These are phyloP conservation scores for Rosa chinensis DNA, from an alignment of 306 rosid species.

Conservation along the genomic window DNA sequence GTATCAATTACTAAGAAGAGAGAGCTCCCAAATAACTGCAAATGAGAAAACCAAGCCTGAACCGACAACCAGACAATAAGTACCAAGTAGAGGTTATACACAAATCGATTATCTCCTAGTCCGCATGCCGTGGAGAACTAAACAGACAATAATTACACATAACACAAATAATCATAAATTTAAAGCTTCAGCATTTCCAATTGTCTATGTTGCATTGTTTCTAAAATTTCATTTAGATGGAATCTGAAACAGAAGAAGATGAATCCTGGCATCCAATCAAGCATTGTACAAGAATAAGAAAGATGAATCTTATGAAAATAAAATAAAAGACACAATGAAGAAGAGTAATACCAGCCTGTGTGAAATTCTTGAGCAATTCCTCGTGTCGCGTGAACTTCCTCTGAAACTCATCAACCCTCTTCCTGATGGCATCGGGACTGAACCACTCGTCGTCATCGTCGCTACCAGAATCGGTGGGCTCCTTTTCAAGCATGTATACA, in stretches of 20 bases:
- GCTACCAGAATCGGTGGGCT: slow-evolving; percentile 76
- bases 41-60: too few relatives aligned
- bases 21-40: background rate
- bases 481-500: slow-evolving; percentile 12
- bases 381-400: slow-evolving; percentile 64
- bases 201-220: background rate
- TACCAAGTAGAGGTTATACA: background rate
- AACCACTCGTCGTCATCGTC: slow-evolving; percentile 65
- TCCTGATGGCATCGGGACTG: slow-evolving; percentile 38
- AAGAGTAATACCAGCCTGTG: slow-evolving; percentile 42
- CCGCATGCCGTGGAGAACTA: background rate
- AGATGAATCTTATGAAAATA: background rate
- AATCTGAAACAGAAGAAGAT: too few relatives aligned
- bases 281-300: background rate
- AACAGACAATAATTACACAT: background rate
- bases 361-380: slow-evolving; percentile 56
- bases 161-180: background rate
- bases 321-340: background rate
- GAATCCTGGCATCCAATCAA: background rate
- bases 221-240: too few relatives aligned
- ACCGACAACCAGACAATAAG: background rate
- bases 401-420: slow-evolving; percentile 48
- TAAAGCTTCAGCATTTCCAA: slow-evolving; percentile 11
- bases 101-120: background rate
- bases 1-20: background rate